Percentiles rank a stretch among this genome's conserved stretches.
These are phyloP conservation scores for Aspergillus arachidicola DNA, from an alignment of 2,329 filamentous ascomycete genomes.

Conservation along the genomic window DNA sequence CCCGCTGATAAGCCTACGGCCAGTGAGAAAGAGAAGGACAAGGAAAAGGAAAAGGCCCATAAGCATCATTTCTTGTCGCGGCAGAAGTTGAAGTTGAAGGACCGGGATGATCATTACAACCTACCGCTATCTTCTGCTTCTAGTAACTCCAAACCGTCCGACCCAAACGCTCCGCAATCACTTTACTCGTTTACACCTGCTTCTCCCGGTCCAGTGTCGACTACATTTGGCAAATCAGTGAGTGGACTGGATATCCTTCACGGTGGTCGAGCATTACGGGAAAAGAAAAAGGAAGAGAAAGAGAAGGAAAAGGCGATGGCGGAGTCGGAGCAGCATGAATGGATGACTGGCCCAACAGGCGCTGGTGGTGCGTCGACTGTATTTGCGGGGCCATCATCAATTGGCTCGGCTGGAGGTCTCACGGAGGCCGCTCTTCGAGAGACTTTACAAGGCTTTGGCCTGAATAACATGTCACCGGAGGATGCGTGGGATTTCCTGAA, in stretches of 20 bases:
- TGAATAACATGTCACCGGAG: constrained; percentile 69
- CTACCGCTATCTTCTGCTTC: constrained; percentile 66
- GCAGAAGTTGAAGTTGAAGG: constrained; percentile 66
- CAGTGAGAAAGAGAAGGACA: constrained; percentile 45
- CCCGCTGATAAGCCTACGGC: constrained; percentile 47
- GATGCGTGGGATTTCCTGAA: constrained; percentile 70
- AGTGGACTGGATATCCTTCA: constrained; percentile 78
- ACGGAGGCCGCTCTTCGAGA: constrained; percentile 43
- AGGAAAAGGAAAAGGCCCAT: constrained; percentile 45
- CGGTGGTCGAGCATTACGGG: constrained; percentile 72
- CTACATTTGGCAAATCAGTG: constrained; percentile 76
- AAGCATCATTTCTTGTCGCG: constrained; percentile 68
- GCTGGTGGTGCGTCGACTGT: constrained; percentile 28
- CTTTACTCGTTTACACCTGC: constrained; percentile 68
- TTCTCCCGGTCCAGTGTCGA: constrained; percentile 61
- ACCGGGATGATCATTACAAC: constrained; percentile 60
- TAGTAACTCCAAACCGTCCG: constrained; percentile 65
- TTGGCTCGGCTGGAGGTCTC: constrained; percentile 34
- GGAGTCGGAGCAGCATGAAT: constrained; percentile 41
- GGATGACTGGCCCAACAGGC: constrained; percentile 30
- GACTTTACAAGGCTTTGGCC: constrained; percentile 56
- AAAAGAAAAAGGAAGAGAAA: constrained; percentile 78
- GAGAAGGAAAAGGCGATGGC: constrained; percentile 31
- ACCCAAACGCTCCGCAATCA: constrained; percentile 64
- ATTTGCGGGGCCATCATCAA: constrained; percentile 40